Evolutionary conservation across 768 basidiomycete genomes (phyloP).

Genomic region (Cyclocybe cylindracea): DNA sequence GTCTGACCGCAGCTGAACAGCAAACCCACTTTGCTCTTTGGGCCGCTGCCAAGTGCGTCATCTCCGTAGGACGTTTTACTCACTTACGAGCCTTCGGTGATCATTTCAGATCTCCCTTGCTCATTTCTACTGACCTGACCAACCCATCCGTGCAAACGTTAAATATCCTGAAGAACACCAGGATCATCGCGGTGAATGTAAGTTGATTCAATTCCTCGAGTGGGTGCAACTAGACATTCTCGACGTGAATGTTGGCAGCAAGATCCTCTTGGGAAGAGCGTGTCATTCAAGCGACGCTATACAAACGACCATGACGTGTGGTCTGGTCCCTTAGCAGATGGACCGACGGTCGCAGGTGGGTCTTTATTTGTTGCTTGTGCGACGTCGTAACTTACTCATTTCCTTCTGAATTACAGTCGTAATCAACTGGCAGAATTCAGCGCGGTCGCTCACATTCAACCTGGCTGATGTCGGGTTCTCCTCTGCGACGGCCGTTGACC

Average conservation of each 20-base stretch:
- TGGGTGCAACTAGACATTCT: background rate
- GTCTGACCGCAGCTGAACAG: slow-evolving; percentile 41
- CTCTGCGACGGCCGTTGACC: slow-evolving; percentile 39
- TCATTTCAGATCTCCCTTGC: slow-evolving; percentile 35
- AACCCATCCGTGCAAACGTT: slow-evolving; percentile 32
- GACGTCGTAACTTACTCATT: background rate
- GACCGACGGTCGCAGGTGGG: slow-evolving; percentile 46
- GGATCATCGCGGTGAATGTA: slow-evolving; percentile 47
- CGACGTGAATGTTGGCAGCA: slow-evolving; percentile 29
- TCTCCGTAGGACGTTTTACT: background rate
- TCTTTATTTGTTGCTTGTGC: slow-evolving; percentile 1
- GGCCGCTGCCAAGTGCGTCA: slow-evolving; percentile 47
- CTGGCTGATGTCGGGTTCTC: slow-evolving; percentile 43
- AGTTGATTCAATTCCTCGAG: slow-evolving; percentile 4
- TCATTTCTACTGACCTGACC: slow-evolving; percentile 46
- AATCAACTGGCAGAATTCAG: slow-evolving; percentile 43
- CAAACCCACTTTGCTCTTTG: slow-evolving; percentile 54
- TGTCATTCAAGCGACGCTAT: slow-evolving; percentile 46
- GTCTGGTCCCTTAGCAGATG: slow-evolving; percentile 48
- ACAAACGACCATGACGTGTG: slow-evolving; percentile 51
- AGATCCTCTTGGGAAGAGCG: slow-evolving; percentile 46
- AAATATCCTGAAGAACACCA: slow-evolving; percentile 39
- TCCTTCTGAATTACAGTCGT: slow-evolving; percentile 31
- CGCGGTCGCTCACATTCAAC: slow-evolving; percentile 40
- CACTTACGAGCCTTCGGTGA: background rate